Base-by-base conservation (phyloP, 495 filamentous ascomycete species). In the Penicillium paxilli region DNA sequence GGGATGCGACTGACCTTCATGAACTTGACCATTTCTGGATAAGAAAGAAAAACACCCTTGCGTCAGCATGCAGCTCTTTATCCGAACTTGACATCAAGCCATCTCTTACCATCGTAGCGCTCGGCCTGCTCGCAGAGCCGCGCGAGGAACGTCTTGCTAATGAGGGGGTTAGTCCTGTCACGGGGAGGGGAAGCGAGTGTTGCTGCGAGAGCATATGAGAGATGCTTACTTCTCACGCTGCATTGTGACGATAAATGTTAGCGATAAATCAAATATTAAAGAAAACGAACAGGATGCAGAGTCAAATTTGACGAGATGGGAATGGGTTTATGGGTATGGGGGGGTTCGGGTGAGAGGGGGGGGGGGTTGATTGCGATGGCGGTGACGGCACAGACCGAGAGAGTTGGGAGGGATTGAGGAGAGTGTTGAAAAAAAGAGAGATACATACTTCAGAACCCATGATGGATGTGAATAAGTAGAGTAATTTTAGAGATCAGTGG, bases 111-210 rank as follows among this genome's bases (percentile, higher is more conserved):
- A 91, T 99, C 94, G 75, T 99, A 99, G 73, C 94, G 94, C 85
- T 99, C 94, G 70, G 94, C 94, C 87, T 99, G 94, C 90, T 99
- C 94, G 83, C 94, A 98, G 72, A 99, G 91, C 81, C 94, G 87
- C 70, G 94, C 94, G 72, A 99, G 91, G 84, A 99, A 99, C 66
- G 94, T 99, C 88, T 99, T 98, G 89, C 95, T 98, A 76, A 68
- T 72, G 57, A 59, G 69, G 56, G 71, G 68, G 62, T 72, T 63
- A 72, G 68, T 70, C 44, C 45, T 61, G 56, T 52, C 54, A 57
- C 44, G 47, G 54, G 58, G 52, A 46, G 54, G 59, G 53, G 50
- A 56, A 23, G 44, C 6, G 23, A 40, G 7, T 12, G 35, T 17
- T 16, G 35, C n/a, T 14, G 35, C 8, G 8, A 16, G 35, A 19